These are phyloP conservation scores for Priceomyces medius DNA, from an alignment of 805 yeast species.

Conservation along the genomic window DNA sequence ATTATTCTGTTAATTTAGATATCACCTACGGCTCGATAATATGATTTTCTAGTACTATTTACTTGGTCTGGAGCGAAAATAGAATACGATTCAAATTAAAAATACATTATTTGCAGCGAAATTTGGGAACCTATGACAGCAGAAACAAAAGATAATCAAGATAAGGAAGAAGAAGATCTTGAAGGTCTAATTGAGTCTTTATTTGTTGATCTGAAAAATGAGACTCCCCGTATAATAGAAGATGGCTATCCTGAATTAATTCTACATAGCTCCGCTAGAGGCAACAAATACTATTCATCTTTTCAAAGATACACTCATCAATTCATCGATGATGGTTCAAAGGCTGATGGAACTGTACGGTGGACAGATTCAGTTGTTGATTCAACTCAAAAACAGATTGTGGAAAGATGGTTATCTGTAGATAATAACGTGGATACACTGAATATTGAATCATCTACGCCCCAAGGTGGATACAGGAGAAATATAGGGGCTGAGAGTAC, in stretches of 20 bases:
- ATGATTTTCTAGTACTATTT: background rate
- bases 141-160: background rate
- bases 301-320: slow-evolving; percentile 37
- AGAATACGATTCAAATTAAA: background rate
- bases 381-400: slow-evolving; percentile 15
- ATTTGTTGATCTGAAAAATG: background rate
- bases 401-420: slow-evolving; percentile 23
- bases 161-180: background rate
- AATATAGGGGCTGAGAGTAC: slow-evolving; percentile 21
- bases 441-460: background rate
- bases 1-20: background rate
- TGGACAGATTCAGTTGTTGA: slow-evolving; percentile 31
- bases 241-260: slow-evolving; percentile 32
- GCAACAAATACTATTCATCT: slow-evolving; percentile 28
- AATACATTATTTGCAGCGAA: background rate
- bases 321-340: slow-evolving; percentile 21
- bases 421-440: slow-evolving; percentile 12
- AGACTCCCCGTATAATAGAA: background rate
- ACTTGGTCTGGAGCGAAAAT: background rate
- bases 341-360: slow-evolving; percentile 20
- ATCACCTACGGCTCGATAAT: background rate
- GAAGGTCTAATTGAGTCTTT: background rate
- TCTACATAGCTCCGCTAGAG: slow-evolving; percentile 29
- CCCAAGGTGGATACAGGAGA: slow-evolving; percentile 1
- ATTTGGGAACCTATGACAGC: background rate